These are phyloP conservation scores for Hansenula anomala DNA, from an alignment of 1,139 yeast genomes.

Conservation along the genomic window DNA sequence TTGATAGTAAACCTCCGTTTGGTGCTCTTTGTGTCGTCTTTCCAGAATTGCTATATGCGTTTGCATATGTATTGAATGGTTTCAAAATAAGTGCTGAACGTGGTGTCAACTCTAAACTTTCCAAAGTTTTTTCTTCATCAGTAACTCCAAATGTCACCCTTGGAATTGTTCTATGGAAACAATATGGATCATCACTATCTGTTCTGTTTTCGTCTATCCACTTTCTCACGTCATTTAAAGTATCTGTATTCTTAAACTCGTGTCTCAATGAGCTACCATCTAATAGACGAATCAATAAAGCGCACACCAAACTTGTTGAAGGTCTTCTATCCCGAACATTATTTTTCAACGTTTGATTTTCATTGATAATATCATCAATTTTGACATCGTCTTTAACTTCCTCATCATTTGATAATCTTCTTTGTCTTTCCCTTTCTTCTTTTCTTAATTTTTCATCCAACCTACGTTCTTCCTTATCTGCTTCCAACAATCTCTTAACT, in stretches of 20 bases:
- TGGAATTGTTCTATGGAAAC: constrained; percentile 43
- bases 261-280: constrained; percentile 50
- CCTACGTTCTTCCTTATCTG: constrained; percentile 46
- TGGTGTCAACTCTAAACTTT: constrained; percentile 51
- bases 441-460: constrained; percentile 10
- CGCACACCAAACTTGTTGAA: constrained; percentile 27
- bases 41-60: constrained; percentile 21
- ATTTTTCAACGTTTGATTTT: constrained; percentile 14
- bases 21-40: constrained; percentile 3
- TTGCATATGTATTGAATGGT: constrained; percentile 33
- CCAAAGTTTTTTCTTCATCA: constrained; percentile 48
- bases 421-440: constrained; percentile 14
- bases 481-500: constrained; percentile 43
- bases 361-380: constrained; percentile 12
- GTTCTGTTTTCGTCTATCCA: constrained; percentile 57
- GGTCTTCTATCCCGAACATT: constrained; percentile 11
- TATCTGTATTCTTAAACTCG: constrained; percentile 36
- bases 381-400: constrained; percentile 10
- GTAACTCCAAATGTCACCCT: constrained; percentile 39
- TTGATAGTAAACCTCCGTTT: constrained; percentile 25
- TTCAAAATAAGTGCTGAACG: constrained; percentile 63
- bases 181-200: constrained; percentile 42
- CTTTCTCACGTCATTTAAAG: constrained; percentile 48
- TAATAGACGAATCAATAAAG: constrained; percentile 45
- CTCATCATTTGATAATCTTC: constrained; percentile 15